Percentiles rank a stretch among this genome's conserved stretches.
Conservation (phyloP, 2,329 filamentous ascomycete genomes). For the Arachnopeziza araneosa region DNA sequence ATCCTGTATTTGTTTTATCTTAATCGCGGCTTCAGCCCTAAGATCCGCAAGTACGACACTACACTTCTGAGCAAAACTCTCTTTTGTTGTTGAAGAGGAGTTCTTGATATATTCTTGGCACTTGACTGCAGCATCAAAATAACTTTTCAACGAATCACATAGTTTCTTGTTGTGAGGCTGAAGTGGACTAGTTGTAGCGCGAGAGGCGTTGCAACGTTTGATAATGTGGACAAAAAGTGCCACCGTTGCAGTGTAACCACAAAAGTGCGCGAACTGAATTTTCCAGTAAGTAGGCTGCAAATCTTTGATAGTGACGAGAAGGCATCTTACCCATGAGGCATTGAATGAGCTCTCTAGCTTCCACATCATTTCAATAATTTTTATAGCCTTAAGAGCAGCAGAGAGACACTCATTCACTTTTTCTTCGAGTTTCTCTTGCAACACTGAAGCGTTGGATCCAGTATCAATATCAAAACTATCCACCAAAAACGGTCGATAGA, state of each 20-base stretch:
- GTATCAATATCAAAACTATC: slow-evolving; percentile 19
- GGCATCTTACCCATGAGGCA: slow-evolving; percentile 17
- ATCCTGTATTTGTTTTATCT: neutral
- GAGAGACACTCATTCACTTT: slow-evolving; percentile 5
- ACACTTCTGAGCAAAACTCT: slow-evolving; percentile 24
- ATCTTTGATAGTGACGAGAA: neutral
- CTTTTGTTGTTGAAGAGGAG: slow-evolving; percentile 29
- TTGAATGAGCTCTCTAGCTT: neutral
- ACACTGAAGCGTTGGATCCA: neutral
- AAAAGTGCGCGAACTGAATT: slow-evolving; percentile 37
- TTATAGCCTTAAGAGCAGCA: slow-evolving; percentile 6
- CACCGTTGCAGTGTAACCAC: slow-evolving; percentile 37
- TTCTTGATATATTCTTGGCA: slow-evolving; percentile 29
- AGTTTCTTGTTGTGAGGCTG: neutral
- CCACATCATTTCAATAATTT: slow-evolving; percentile 4
- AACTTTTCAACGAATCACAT: neutral
- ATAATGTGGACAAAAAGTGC: slow-evolving; percentile 39
- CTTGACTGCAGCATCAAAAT: slow-evolving; percentile 13
- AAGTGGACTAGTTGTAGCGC: neutral
- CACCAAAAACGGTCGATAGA: slow-evolving; percentile 30
- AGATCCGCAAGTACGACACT: slow-evolving; percentile 7
- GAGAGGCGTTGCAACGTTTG: slow-evolving; percentile 26
- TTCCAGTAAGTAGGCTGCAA: neutral
- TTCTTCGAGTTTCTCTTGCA: slow-evolving; percentile 13
- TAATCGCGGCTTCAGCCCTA: slow-evolving; percentile 6